Evolutionary conservation across 129 eudicot species (phyloP).

Genomic region (Helichrysum umbraculigerum): DNA sequence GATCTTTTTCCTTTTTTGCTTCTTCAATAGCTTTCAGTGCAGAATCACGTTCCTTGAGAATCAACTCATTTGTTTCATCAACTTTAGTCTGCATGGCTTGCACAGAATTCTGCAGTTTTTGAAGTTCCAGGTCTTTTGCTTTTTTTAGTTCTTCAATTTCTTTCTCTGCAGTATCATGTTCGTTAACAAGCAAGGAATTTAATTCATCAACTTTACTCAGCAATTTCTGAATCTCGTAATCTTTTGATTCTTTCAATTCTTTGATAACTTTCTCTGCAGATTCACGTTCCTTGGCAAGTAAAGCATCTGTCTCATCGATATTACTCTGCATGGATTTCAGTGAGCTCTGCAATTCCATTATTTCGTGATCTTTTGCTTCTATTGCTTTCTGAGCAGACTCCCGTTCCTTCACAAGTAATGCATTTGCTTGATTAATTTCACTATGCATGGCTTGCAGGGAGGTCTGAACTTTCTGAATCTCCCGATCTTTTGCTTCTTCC

Average conservation of each 20-base stretch:
- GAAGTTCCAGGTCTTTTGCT: conserved; percentile 26
- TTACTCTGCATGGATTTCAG: conserved; percentile 59
- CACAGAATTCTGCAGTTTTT: conserved; percentile 41
- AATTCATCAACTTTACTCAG: conserved; percentile 57
- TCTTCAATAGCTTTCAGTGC: conserved; percentile 73
- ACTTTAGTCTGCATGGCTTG: conserved; percentile 49
- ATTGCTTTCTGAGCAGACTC: conserved; percentile 69
- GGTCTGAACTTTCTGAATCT: conserved; percentile 60
- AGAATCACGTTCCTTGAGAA: conserved; percentile 57
- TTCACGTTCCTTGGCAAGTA: conserved; percentile 63
- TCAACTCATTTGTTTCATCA: conserved; percentile 55
- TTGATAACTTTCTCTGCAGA: conserved; percentile 69
- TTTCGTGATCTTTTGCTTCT: conserved; percentile 73
- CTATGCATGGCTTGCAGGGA: conserved; percentile 65
- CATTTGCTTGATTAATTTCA: conserved; percentile 63
- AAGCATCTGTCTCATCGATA: conserved; percentile 55
- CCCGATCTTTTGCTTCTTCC: conserved; percentile 78
- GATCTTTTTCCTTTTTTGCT: conserved; percentile 37
- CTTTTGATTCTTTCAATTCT: conserved; percentile 46
- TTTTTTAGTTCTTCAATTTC: conserved; percentile 53
- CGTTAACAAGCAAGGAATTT: conserved; percentile 50
- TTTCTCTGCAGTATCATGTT: conserved; percentile 63
- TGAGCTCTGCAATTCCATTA: conserved; percentile 56
- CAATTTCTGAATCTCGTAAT: conserved; percentile 26
- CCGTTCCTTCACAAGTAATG: conserved; percentile 64